These are phyloP conservation scores for Eudorina sp. DNA, from an alignment of 139 green algal genomes.

Conservation along the genomic window DNA sequence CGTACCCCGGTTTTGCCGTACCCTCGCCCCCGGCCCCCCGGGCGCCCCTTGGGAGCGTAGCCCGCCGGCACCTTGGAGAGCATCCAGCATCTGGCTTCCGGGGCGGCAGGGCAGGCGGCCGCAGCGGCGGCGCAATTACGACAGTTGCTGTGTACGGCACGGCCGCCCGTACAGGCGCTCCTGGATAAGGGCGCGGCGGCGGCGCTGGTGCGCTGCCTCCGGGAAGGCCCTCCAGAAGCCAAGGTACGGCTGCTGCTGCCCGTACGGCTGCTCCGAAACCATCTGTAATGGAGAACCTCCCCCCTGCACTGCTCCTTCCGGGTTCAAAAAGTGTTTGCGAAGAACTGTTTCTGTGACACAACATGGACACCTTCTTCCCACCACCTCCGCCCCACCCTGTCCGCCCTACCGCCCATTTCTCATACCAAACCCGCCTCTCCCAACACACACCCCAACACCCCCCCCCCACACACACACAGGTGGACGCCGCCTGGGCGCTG, in stretches of 20 bases:
- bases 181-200: not conserved
- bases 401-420: no score
- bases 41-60: not conserved
- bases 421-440: not conserved
- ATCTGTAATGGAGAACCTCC: no score
- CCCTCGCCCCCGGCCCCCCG: not conserved
- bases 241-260: not conserved
- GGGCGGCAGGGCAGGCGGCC: not conserved
- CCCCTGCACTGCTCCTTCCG: no score
- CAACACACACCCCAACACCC: not conserved
- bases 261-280: no score
- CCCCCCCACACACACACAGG: not conserved
- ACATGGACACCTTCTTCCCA: no score
- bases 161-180: not conserved
- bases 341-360: no score
- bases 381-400: no score
- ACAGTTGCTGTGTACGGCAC: not conserved
- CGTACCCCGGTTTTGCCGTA: not conserved
- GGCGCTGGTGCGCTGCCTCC: not conserved
- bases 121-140: not conserved
- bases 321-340: no score
- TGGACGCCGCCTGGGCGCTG: conserved; percentile 31
- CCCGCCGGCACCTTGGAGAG: not conserved
- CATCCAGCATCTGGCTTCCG: not conserved
- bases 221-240: not conserved